Percentiles rank a stretch among this genome's conserved stretches.
These are phyloP conservation scores for Cytospora leucostoma DNA, from an alignment of 2,329 filamentous ascomycete species.

Conservation along the genomic window DNA sequence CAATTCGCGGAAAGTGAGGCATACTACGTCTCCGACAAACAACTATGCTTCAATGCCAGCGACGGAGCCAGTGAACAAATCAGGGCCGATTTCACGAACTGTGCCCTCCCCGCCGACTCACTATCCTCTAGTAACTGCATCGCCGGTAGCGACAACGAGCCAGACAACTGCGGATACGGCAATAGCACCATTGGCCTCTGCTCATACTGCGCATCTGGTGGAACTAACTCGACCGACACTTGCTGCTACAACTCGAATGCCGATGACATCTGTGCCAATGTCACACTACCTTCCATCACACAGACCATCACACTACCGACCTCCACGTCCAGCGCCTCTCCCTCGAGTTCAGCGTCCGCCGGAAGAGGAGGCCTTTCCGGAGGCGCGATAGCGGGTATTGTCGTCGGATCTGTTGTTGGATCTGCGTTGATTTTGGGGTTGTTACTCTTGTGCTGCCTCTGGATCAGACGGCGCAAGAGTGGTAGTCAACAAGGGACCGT, in stretches of 20 bases:
- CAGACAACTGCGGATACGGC: slow-evolving; percentile 81
- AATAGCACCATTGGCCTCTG: slow-evolving; percentile 75
- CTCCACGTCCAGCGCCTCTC: slow-evolving; percentile 46
- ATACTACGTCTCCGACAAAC: slow-evolving; percentile 72
- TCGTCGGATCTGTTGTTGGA: slow-evolving; percentile 76
- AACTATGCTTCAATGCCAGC: slow-evolving; percentile 69
- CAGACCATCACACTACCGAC: slow-evolving; percentile 66
- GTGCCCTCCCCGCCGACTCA: slow-evolving; percentile 77
- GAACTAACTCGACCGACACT: slow-evolving; percentile 89
- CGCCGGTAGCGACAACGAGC: slow-evolving; percentile 75
- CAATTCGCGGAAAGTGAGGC: slow-evolving; percentile 88
- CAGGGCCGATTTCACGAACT: slow-evolving; percentile 88
- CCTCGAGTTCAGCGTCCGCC: slow-evolving; percentile 38
- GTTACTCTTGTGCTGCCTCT: slow-evolving; percentile 66
- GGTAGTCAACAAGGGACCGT: slow-evolving; percentile 69
- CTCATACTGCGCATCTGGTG: slow-evolving; percentile 80
- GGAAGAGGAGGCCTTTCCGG: slow-evolving; percentile 60
- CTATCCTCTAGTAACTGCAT: slow-evolving; percentile 75
- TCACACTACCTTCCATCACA: slow-evolving; percentile 76
- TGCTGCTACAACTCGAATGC: slow-evolving; percentile 86
- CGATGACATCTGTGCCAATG: slow-evolving; percentile 70
- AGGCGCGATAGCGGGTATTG: slow-evolving; percentile 89
- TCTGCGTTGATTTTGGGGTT: slow-evolving; percentile 68
- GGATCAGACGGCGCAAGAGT: slow-evolving; percentile 50
- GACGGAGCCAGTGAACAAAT: slow-evolving; percentile 73